phyloP scores from a whole-genome alignment of 208 protist species.

The Acanthamoeba royreba region DNA sequence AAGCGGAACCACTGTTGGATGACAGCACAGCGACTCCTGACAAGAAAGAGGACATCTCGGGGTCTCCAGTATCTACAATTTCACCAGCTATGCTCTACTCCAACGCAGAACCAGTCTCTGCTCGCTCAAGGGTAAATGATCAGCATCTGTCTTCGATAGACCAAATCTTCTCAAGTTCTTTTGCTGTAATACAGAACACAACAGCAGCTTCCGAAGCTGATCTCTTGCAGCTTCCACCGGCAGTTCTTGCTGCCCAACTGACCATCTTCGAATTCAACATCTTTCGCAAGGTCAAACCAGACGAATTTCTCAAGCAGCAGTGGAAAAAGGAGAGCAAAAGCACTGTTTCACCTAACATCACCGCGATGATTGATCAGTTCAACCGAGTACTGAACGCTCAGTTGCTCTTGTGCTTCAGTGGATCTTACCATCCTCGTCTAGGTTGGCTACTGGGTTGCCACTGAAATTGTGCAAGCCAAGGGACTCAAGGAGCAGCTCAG shows the following conservation, averaged over 20 bases:
- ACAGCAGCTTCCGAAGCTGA: too few relatives aligned
- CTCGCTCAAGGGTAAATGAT: too few relatives aligned
- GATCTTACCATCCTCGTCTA: neutral
- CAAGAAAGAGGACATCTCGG: too few relatives aligned
- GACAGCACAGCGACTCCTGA: too few relatives aligned
- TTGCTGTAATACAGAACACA: too few relatives aligned
- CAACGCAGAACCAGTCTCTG: too few relatives aligned
- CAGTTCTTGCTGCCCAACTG: neutral
- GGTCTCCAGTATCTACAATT: too few relatives aligned
- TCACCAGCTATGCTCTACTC: too few relatives aligned
- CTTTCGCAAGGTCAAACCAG: neutral
- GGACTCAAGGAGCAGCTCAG: neutral
- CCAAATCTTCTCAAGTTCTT: too few relatives aligned
- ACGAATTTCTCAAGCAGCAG: neutral
- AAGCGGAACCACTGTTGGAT: too few relatives aligned
- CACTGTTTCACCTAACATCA: neutral
- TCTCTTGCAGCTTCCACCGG: neutral
- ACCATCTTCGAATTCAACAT: neutral
- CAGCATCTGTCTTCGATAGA: too few relatives aligned
- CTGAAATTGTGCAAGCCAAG: neutral
- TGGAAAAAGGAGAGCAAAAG: neutral
- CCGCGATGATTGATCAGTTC: neutral
- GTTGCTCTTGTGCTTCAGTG: neutral
- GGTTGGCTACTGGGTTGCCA: neutral
- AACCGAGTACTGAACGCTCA: neutral